phyloP scores from a whole-genome alignment of 2,329 filamentous ascomycete species.

The Aspergillus sp. region DNA sequence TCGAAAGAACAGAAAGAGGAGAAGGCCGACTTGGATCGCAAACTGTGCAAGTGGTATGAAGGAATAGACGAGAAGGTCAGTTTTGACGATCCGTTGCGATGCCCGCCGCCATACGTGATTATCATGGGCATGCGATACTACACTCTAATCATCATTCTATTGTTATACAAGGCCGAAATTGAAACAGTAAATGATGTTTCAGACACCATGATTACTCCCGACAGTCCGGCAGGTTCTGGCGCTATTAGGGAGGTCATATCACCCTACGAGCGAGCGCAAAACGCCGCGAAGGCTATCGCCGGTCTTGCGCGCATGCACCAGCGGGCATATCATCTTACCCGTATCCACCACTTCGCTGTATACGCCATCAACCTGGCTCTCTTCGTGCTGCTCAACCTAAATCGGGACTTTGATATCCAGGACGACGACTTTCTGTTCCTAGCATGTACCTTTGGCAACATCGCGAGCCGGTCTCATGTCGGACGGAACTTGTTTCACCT shows the following conservation, averaged over 20 bases:
- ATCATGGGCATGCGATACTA: conserved; percentile 39
- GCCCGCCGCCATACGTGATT: conserved; percentile 40
- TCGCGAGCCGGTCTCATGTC: conserved; percentile 39
- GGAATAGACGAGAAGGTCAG: conserved; percentile 29
- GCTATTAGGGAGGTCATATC: conserved; percentile 27
- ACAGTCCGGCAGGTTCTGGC: conserved; percentile 31
- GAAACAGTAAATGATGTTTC: conserved; percentile 21
- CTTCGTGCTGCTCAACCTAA: conserved; percentile 38
- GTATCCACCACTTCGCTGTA: conserved; percentile 43
- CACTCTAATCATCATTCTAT: conserved; percentile 41
- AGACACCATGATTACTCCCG: conserved; percentile 33
- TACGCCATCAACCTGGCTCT: conserved; percentile 45
- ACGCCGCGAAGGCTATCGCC: conserved; percentile 38
- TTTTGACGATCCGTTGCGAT: conserved; percentile 30
- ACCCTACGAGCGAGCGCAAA: conserved; percentile 28
- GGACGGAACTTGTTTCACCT: conserved; percentile 42
- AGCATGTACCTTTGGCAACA: conserved; percentile 37
- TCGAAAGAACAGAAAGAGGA: conserved; percentile 23
- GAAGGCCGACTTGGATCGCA: conserved; percentile 36
- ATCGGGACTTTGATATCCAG: conserved; percentile 34
- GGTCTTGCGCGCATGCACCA: conserved; percentile 35
- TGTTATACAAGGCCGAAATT: conserved; percentile 34
- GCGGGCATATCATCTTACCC: conserved; percentile 39
- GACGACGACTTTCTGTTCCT: conserved; percentile 42
- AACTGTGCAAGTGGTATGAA: conserved; percentile 36